phyloP scores from a whole-genome alignment of 768 basidiomycete species.

The Boletus fagicola region DNA sequence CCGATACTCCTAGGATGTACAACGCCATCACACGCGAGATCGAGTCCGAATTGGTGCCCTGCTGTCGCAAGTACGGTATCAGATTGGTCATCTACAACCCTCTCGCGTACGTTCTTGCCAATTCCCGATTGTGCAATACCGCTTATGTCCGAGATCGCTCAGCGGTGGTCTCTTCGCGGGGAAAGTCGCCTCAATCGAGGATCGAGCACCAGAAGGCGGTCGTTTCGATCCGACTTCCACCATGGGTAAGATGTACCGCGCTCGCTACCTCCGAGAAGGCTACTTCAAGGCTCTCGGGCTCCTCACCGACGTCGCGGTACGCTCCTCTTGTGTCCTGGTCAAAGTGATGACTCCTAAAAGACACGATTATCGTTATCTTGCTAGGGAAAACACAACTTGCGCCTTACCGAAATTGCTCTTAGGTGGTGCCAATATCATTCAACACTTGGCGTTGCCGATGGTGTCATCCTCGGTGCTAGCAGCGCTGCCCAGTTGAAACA shows the following conservation, averaged over 20 bases:
- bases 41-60: conserved; percentile 52
- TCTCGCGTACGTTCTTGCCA: conserved; percentile 38
- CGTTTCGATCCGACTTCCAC: conserved; percentile 40
- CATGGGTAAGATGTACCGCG: conserved; percentile 46
- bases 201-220: conserved; percentile 34
- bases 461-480: conserved; percentile 49
- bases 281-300: conserved; percentile 44
- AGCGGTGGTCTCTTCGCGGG: conserved; percentile 38
- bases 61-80: conserved; percentile 56
- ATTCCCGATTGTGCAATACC: neutral
- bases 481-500: conserved; percentile 43
- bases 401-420: conserved; percentile 53
- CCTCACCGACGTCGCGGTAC: conserved; percentile 41
- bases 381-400: conserved; percentile 41
- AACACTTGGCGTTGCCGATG: conserved; percentile 40
- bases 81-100: conserved; percentile 58
- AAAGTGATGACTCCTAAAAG: neutral
- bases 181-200: conserved; percentile 40
- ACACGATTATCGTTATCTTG: neutral
- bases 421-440: conserved; percentile 66
- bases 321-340: conserved; percentile 6
- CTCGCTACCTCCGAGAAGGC: conserved; percentile 42
- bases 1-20: conserved; percentile 35
- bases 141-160: neutral
- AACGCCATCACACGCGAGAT: conserved; percentile 49